Base-by-base conservation (phyloP, 495 filamentous ascomycete genomes). In the Astrothelium subdiscretum region DNA sequence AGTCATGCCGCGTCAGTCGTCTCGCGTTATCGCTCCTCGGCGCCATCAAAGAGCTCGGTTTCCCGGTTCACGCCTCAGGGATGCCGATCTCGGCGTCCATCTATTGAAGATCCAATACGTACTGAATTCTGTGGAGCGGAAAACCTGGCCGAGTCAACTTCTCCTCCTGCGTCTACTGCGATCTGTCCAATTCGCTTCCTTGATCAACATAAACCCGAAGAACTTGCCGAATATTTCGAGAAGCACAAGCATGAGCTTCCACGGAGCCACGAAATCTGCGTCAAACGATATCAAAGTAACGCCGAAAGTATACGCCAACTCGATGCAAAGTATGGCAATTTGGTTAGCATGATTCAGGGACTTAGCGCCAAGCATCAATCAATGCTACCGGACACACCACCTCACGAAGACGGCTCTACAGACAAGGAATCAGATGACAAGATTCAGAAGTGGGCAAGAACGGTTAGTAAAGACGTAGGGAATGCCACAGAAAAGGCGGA, bases 211-310 rank as follows among this genome's bases (percentile, higher is more conserved):
- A 89, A 89, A 1, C 90, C 91, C 1, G 89, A 95, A 77, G 91
- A 96, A 72, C 84, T 96, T 57, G 91, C 91, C 18, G 79, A 85
- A 63, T 96, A 95, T 68, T 87, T 96, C 60, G 88, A 95, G 71
- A 87, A 83, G 26, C 91, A 96, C 76, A 96, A 95, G 71, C 91
- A 96, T 68, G 88, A 95, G 66, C 83, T 96, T 31, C 91, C 91
- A 2, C 80, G 91, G 62, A 94, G 89, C 67, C 91, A 96, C 73
- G 90, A 91, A 63, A 83, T 96, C 22, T 96, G 91, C 70, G 87
- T 96, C 60, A 83, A 85, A 65, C 83, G 91, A 42, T 95, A 91
- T 72, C 90, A 95, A 71, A 83, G 81, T 69, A 91, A 92, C 69
- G 84, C 88, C 31, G 81, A 87, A 63, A 87, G 88, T 63, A 90